Evolutionary conservation across 2,329 filamentous ascomycete species (phyloP).

Genomic region (Samsoniella hepiali): DNA sequence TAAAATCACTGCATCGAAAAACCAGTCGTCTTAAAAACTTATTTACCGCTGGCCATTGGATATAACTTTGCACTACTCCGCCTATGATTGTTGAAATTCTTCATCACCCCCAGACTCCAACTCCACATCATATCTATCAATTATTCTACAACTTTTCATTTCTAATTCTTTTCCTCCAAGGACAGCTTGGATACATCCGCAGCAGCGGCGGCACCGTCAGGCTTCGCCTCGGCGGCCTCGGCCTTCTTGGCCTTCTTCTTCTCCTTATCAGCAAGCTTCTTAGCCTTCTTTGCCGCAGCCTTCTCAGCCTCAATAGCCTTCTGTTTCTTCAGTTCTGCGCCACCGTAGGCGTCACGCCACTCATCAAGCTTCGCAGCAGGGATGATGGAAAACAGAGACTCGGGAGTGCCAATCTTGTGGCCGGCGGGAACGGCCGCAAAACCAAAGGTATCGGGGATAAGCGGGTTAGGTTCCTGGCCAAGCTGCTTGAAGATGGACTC

Average conservation of each 20-base stretch:
- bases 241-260: slow-evolving; percentile 42
- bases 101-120: slow-evolving; percentile 16
- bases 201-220: not conserved
- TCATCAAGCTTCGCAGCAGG: slow-evolving; percentile 77
- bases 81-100: slow-evolving; percentile 11
- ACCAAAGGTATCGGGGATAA: slow-evolving; percentile 66
- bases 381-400: slow-evolving; percentile 78
- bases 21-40: not conserved
- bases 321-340: slow-evolving; percentile 63
- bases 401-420: slow-evolving; percentile 77
- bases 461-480: slow-evolving; percentile 46
- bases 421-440: slow-evolving; percentile 62
- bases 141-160: slow-evolving; percentile 8
- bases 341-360: slow-evolving; percentile 75
- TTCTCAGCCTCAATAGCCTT: slow-evolving; percentile 56
- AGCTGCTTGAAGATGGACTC: slow-evolving; percentile 76
- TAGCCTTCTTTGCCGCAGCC: slow-evolving; percentile 49
- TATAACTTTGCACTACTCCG: slow-evolving; percentile 9
- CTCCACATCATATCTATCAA: slow-evolving; percentile 3
- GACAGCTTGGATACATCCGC: slow-evolving; percentile 13
- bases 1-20: not conserved
- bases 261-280: slow-evolving; percentile 49
- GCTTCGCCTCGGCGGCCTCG: slow-evolving; percentile 25
- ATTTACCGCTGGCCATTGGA: not conserved
- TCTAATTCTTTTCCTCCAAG: slow-evolving; percentile 15